Base-by-base conservation (phyloP, 495 filamentous ascomycete genomes). In the Podospora pseudocomata region DNA sequence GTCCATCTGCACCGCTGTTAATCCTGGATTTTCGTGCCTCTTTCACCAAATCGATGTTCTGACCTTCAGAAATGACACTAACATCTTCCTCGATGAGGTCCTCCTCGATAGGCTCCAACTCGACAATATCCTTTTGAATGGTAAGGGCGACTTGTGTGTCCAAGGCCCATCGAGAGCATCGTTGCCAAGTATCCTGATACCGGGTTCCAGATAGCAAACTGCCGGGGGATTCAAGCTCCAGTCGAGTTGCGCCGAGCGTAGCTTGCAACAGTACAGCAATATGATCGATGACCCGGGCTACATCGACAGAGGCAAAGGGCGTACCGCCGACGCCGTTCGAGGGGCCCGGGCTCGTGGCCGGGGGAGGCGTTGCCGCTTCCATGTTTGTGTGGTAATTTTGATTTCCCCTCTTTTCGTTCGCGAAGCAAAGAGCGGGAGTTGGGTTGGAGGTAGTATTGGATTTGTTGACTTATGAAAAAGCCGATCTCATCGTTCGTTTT, bases 61-160 rank as follows among this genome's bases (percentile, higher is more conserved):
- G 39, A 49, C 39, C 39, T 49, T 49, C 39, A 49, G 39, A 49
- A 49, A 49, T 49, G 39, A 49, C 39, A 49, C 39, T 49, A 49
- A 13, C 39, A 49, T 49, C 39, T 49, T 83, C 76, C 68, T 73
- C 75, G 26, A 72, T 74, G 63, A 67, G 65, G 66, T 64, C 71
- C 57, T 28, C 32, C 57, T 28, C 61, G 15, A 83, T 79, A 26
- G 81, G 78, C 55, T 87, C 78, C 44, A 91, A 75, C 39, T 49
- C 39, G 5, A 49, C 39, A 49, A 49, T 13, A 73, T 97, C 92
- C 79, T 97, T 96, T 73, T 92, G 90, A 67, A 96, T 90, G 79
- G 97, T 98, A 62, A 99, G 80, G 28, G 90, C 92, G 54, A 90
- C 86, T 81, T 96, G 92, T 60, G 91, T 81, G 79, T 97, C 95